Conservation (phyloP, 306 rosid species). For the Erythrophleum fordii region DNA sequence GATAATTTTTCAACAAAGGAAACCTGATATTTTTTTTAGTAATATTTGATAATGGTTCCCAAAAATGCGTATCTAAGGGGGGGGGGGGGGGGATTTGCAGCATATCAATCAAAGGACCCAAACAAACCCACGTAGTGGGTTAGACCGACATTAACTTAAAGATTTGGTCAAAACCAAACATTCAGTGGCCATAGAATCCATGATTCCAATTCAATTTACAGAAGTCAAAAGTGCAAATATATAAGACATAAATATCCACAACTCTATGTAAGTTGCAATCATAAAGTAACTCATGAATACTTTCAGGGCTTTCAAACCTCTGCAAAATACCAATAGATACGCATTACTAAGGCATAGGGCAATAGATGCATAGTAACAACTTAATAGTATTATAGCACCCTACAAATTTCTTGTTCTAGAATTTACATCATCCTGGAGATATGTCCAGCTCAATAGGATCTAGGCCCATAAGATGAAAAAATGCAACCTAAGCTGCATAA, state of each 20-base stretch:
- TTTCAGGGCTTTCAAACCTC: neutral
- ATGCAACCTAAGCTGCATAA: neutral
- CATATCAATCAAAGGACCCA: neutral
- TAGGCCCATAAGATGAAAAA: neutral
- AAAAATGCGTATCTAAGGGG: too few relatives aligned
- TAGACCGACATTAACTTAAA: neutral
- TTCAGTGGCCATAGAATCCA: neutral
- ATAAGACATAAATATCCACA: neutral
- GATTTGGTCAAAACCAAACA: neutral
- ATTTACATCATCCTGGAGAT: neutral
- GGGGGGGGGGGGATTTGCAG: neutral
- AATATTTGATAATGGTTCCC: too few relatives aligned
- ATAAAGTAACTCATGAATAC: neutral
- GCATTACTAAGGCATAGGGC: neutral
- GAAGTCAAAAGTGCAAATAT: neutral
- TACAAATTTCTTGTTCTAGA: neutral
- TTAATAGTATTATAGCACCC: neutral
- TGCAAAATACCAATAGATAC: neutral
- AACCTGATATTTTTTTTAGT: neutral
- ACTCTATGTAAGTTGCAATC: too few relatives aligned
- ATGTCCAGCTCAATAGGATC: neutral
- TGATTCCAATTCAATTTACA: neutral
- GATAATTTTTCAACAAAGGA: neutral
- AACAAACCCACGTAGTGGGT: neutral
- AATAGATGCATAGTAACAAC: neutral